A percentile compares a stretch with the other conserved stretches of the same genome.
Evolutionary conservation across 2,329 filamentous ascomycete genomes (phyloP).

Genomic region (Nemania diffusa): DNA sequence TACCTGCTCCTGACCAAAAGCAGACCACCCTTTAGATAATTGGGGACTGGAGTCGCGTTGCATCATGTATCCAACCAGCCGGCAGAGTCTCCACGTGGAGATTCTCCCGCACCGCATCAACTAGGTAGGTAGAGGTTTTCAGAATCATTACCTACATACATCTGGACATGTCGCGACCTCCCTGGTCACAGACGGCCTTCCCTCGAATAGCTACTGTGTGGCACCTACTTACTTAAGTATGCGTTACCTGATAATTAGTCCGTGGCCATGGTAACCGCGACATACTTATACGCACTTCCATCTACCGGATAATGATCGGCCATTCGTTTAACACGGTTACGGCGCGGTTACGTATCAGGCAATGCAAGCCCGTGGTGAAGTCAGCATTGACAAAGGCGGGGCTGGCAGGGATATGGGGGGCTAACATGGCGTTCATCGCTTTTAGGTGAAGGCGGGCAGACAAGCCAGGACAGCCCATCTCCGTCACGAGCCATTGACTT

Average conservation of each 20-base stretch:
- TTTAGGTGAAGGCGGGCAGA: background rate
- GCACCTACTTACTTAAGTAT: too few species aligned
- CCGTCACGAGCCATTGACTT: background rate
- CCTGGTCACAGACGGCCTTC: too few species aligned
- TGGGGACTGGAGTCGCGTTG: conserved; percentile 20
- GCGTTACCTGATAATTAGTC: background rate
- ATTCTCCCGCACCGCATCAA: conserved; percentile 5
- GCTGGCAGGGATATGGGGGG: conserved; percentile 39
- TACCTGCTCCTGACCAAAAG: conserved; percentile 16
- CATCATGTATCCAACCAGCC: conserved; percentile 22
- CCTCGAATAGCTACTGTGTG: too few species aligned
- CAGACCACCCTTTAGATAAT: background rate
- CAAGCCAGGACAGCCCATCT: conserved; percentile 8
- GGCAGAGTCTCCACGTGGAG: conserved; percentile 24
- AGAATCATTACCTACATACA: background rate
- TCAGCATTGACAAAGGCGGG: conserved; percentile 52
- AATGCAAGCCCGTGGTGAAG: conserved; percentile 33
- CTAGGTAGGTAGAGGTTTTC: background rate
- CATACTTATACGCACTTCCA: too few species aligned
- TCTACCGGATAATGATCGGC: conserved; percentile 28
- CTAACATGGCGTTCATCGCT: background rate
- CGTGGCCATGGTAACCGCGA: background rate
- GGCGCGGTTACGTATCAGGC: conserved; percentile 27
- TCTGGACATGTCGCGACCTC: background rate
- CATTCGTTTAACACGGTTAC: conserved; percentile 11